Evolutionary conservation across 140 eudicot genomes (phyloP), one percentile per base, ranked within the genome.

Genomic region (Senecio squalidus): DNA sequence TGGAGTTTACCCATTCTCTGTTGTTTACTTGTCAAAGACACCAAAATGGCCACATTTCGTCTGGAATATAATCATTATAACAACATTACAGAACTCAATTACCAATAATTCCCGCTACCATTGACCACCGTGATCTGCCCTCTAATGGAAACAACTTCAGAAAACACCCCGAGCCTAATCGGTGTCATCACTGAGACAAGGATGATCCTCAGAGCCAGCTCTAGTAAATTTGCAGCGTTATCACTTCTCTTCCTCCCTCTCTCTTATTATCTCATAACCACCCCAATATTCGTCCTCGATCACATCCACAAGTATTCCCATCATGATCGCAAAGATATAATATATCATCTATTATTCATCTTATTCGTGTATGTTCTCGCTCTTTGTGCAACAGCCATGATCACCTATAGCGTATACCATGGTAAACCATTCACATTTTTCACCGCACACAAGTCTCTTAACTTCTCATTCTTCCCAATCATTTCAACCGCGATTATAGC

Each of bases 381-480:
- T 21, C 16, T 44, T 6, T 44, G 50, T 17, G 50, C 20, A 20
- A 44, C 18, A 44, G 50, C 50, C 18, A 16, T 21, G 13, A 36
- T 36, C 41, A 36, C 41, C 41, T 9, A 10, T n/a, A 36, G 5
- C 41, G 41, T n/a, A 36, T n/a, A 36, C 41, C n/a, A 36, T 4
- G 2, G n/a, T n/a, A n/a, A n/a, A n/a, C n/a, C 13, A 11, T 36
- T 36, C 41, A 6, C 14, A 1, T 36, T 10, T 1, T 10, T 4
- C 41, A 9, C 2, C 41, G 2, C 15, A 11, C 41, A 36, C 41
- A 11, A 36, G 14, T 36, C 43, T 15, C 0, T 1, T 11, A 10
- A 36, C 43, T 0, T 9, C 20, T 65, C 84, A 4, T 55, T 84
- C 57, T 11, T 82, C 59, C 87, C 84, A 4, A 74, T 85, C 23